phyloP scores from a whole-genome alignment of 1,284 basidiomycete species.

The Athelia psychrophila region DNA sequence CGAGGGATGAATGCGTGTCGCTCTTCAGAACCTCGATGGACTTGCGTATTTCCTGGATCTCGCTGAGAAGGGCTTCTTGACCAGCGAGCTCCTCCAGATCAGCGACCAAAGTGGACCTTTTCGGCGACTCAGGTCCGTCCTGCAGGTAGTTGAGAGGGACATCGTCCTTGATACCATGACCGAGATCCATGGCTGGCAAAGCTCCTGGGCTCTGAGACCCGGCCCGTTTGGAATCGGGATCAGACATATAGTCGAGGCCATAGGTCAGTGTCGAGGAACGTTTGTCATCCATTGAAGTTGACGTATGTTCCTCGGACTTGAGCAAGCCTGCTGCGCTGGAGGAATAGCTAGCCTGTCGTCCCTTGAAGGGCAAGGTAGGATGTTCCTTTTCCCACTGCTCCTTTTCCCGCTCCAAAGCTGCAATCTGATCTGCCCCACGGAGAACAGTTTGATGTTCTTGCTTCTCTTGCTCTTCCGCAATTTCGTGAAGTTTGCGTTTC shows the following conservation, averaged over 20 bases:
- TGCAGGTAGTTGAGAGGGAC: constrained; percentile 68
- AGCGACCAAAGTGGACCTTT: constrained; percentile 28
- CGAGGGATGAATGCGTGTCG: constrained; percentile 56
- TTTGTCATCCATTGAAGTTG: constrained; percentile 42
- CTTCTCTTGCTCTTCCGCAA: constrained; percentile 72
- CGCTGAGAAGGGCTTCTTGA: constrained; percentile 67
- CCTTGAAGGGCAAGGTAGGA: constrained; percentile 57
- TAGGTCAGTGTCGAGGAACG: constrained; percentile 48
- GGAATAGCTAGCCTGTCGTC: constrained; percentile 55
- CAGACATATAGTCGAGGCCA: constrained; percentile 65
- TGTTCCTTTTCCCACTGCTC: constrained; percentile 88
- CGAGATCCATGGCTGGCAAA: constrained; percentile 74
- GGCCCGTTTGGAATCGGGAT: constrained; percentile 56
- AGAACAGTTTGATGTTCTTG: constrained; percentile 76
- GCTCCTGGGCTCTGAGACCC: constrained; percentile 50
- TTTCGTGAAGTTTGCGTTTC: constrained; percentile 75
- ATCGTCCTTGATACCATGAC: constrained; percentile 65
- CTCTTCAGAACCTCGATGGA: constrained; percentile 73
- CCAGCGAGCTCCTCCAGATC: constrained; percentile 60
- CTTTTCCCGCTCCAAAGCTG: constrained; percentile 66
- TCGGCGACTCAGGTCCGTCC: constrained; percentile 35
- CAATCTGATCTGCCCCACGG: constrained; percentile 72
- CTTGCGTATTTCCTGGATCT: constrained; percentile 74
- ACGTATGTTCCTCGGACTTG: constrained; percentile 51
- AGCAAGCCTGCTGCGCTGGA: constrained; percentile 53